A percentile compares a stretch with the other conserved stretches of the same genome.
phyloP scores from a whole-genome alignment of 768 basidiomycete species.

The Serendipita vermifera region DNA sequence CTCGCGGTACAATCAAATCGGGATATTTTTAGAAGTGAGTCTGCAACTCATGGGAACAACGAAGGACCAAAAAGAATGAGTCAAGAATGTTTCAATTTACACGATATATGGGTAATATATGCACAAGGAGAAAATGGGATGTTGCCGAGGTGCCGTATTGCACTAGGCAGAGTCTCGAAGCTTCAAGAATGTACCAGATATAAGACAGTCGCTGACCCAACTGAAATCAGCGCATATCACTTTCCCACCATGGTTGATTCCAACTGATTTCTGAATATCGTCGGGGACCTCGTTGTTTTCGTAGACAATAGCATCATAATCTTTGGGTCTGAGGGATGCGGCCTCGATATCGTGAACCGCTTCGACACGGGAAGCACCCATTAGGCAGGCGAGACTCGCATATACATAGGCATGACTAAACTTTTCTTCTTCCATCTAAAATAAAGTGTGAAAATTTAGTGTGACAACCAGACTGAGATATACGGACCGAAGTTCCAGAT shows the following conservation, averaged over 20 bases:
- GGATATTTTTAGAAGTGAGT: no score
- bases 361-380: slow-evolving; percentile 1
- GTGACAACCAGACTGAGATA: no score
- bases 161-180: no score
- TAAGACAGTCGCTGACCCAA: slow-evolving; percentile 1
- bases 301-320: background rate
- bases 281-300: background rate
- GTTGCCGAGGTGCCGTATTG: no score
- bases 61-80: no score
- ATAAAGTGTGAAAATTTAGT: no score
- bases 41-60: no score
- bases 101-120: no score
- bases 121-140: no score
- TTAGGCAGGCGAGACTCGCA: background rate
- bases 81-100: no score
- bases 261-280: background rate
- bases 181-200: background rate
- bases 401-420: background rate
- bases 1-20: no score
- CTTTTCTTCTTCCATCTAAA: slow-evolving; percentile 1
- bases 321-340: background rate
- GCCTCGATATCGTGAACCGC: background rate
- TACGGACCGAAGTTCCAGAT: no score
- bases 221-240: background rate
- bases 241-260: background rate